Evolutionary conservation across 2,329 filamentous ascomycete genomes (phyloP), one percentile per base, ranked within the genome.

Genomic region (Thelonectria blattea): DNA sequence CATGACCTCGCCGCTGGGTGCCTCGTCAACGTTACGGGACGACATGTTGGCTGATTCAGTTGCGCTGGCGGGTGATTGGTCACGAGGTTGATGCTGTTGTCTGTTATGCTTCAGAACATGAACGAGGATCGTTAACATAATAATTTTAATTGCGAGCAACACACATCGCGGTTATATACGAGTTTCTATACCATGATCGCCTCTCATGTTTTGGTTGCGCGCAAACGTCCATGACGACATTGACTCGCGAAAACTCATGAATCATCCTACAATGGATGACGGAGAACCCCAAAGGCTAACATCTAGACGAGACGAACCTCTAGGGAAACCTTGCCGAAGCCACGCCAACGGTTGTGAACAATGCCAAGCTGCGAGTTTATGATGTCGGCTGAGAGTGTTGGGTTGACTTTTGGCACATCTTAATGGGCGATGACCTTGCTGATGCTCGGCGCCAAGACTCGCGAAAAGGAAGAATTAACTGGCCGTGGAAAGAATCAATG

Each of bases 221-320:
- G 30, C 58, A 32, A 27, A 45, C 65, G 49, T 66, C 59, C 61
- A 69, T 69, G 67, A 69, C 67, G 67, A 68, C 67, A 69, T 69
- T 54, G 46, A 59, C 41, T 49, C 30, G 18, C 56, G 15, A 15
- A 17, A 45, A 45, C 37, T 60, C 51, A 66, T 64, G 63, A 69
- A 62, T 68, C 66, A 69, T 66, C 61, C 47, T 34, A 37, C 15
- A 17, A 24, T 37, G 10, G 39, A 30, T 45, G 20, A 41, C 48
- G 22, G 30, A n/a, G 27, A 37, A n/a, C 42, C 37, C 14, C 15
- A 41, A n/a, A 46, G 37, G 11, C 42, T 22, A 20, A 8, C 5
- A 52, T 12, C 10, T 18, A 7, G 12, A 9, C 27, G 17, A 20
- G 27, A 22, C 8, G 15, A 20, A 20, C 15, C 18, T 37, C 47